A percentile compares a stretch with the other conserved stretches of the same genome.
These are phyloP conservation scores for Pisolithus tinctorius DNA, from an alignment of 768 basidiomycete species.

Conservation along the genomic window DNA sequence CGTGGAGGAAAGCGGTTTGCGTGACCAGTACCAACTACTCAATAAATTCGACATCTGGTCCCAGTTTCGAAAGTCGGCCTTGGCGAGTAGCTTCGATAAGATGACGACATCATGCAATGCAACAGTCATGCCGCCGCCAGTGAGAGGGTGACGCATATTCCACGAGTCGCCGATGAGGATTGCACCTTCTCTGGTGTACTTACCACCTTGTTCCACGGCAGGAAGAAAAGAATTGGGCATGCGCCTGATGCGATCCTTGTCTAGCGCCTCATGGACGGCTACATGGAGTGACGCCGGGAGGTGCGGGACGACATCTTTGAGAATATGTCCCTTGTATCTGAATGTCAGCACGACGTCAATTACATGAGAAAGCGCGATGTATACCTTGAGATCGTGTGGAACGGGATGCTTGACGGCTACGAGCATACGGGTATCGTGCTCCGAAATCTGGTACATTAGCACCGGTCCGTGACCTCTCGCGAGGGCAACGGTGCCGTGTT, in stretches of 20 bases:
- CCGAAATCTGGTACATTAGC: constrained; percentile 85
- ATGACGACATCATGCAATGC: constrained; percentile 82
- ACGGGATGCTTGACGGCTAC: constrained; percentile 83
- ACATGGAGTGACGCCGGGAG: constrained; percentile 68
- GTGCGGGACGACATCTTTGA: constrained; percentile 67
- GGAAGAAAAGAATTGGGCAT: constrained; percentile 98
- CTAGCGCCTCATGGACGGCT: constrained; percentile 61
- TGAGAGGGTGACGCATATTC: constrained; percentile 99
- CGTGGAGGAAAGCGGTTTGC: constrained; percentile 78
- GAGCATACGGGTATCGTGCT: constrained; percentile 88
- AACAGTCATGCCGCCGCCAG: constrained; percentile 98
- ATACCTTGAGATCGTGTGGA: constrained; percentile 74
- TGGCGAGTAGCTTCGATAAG: constrained; percentile 53
- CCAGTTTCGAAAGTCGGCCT: constrained; percentile 46
- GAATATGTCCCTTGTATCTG: constrained; percentile 52
- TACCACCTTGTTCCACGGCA: constrained; percentile 55
- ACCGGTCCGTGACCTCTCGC: constrained; percentile 82
- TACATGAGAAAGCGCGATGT: background rate
- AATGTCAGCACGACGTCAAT: constrained; percentile 2
- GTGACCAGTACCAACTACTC: constrained; percentile 75
- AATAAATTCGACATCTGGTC: constrained; percentile 43
- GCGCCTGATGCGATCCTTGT: constrained; percentile 71
- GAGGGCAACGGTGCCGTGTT: constrained; percentile 81
- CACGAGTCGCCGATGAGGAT: constrained; percentile 91
- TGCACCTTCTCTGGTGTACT: constrained; percentile 52